Conservation (phyloP, 352 stramenopile genomes). For the Phytopythium kandeliae region DNA sequence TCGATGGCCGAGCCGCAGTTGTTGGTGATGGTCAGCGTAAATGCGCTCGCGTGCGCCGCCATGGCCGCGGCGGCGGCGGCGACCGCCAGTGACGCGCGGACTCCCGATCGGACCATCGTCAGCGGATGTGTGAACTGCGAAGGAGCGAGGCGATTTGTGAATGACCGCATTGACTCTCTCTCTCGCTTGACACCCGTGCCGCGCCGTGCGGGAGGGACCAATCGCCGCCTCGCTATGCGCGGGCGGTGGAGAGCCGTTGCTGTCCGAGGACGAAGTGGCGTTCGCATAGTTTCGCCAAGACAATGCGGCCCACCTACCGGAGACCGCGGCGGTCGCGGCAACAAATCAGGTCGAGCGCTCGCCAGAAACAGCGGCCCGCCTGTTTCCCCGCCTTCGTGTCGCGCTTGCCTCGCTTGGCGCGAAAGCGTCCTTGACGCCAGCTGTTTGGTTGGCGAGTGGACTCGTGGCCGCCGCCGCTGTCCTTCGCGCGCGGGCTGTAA, state of each 20-base stretch:
- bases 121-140: background rate
- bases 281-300: background rate
- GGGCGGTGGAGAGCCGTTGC: conserved; percentile 6
- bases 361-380: conserved; percentile 2
- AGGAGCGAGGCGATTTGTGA: conserved; percentile 2
- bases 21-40: conserved; percentile 65
- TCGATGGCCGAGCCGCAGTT: conserved; percentile 41
- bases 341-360: conserved; percentile 1
- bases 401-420: background rate
- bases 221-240: too few relatives aligned
- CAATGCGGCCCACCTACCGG: background rate
- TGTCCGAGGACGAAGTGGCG: background rate
- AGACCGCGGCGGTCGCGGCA: conserved; percentile 1
- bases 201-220: too few relatives aligned
- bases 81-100: background rate
- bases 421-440: background rate
- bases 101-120: conserved; percentile 23
- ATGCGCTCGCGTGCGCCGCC: conserved; percentile 17
- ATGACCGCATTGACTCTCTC: too few relatives aligned
- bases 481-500: background rate
- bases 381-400: background rate
- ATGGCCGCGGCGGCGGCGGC: conserved; percentile 14
- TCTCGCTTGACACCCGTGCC: too few relatives aligned
- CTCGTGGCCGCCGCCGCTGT: background rate
- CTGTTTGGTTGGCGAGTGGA: conserved; percentile 4